phyloP scores from a whole-genome alignment of 306 rosid species.

The Prosopis cineraria region DNA sequence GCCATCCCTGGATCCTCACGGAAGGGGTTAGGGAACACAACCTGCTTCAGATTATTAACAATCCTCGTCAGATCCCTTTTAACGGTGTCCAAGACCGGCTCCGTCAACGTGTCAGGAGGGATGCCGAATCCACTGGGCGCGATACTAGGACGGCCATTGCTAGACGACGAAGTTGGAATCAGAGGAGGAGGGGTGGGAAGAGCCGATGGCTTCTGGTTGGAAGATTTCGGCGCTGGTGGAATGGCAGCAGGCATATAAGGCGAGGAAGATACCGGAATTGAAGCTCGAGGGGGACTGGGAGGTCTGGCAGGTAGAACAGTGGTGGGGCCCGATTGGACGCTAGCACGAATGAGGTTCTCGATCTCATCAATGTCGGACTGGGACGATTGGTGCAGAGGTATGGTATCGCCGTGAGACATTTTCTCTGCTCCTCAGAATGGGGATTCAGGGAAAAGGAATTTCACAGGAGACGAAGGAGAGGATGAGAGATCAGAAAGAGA shows the following conservation, averaged over 20 bases:
- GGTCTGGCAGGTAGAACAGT: slow-evolving; percentile 79
- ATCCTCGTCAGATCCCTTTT: slow-evolving; percentile 84
- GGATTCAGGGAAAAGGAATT: neutral
- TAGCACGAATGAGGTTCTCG: slow-evolving; percentile 86
- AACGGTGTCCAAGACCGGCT: slow-evolving; percentile 93
- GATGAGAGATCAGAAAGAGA: neutral
- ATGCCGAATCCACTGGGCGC: slow-evolving; percentile 68
- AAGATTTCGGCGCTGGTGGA: slow-evolving; percentile 29
- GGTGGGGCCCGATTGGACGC: slow-evolving; percentile 61
- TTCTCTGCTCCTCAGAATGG: slow-evolving; percentile 1
- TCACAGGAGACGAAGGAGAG: neutral
- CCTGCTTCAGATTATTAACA: slow-evolving; percentile 89
- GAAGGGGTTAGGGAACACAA: slow-evolving; percentile 86
- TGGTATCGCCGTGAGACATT: slow-evolving; percentile 88
- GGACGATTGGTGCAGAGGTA: slow-evolving; percentile 85
- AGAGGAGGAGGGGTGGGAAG: slow-evolving; percentile 41
- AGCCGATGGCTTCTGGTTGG: slow-evolving; percentile 39
- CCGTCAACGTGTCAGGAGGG: slow-evolving; percentile 77
- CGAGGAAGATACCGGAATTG: slow-evolving; percentile 73
- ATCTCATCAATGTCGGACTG: slow-evolving; percentile 99
- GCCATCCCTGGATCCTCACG: slow-evolving; percentile 97
- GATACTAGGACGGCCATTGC: slow-evolving; percentile 29
- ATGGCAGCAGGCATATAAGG: slow-evolving; percentile 26
- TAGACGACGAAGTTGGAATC: neutral
- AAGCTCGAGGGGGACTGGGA: slow-evolving; percentile 79